Evolutionary conservation across 2,329 filamentous ascomycete species (phyloP), one percentile per base, ranked within the genome.

Genomic region (Aspergillus sp.): DNA sequence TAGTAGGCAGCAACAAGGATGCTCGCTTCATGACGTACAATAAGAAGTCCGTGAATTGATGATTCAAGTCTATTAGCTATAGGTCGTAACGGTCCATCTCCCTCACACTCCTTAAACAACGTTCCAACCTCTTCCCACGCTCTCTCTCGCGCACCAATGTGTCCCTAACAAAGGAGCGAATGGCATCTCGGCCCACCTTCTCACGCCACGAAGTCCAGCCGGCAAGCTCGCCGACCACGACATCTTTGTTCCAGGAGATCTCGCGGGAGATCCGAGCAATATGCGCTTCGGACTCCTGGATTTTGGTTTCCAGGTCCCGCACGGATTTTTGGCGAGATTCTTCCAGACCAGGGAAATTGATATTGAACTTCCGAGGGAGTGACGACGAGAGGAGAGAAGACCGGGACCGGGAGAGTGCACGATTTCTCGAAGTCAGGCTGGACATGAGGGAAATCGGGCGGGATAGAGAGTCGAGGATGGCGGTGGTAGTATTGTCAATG

Each of bases 131-230:
- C 60, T 90, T 90, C 58, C 96, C 74, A 60, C 89, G 82, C 66
- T 89, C 88, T 59, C 82, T 83, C 74, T 99, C 94, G 49, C 82
- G 81, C 3, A 96, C 83, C 22, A 97, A 78, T 81, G 92, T 91
- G 30, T 84, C 83, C 64, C 79, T 82, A 16, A 89, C 93, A 61
- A 95, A 83, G 44, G 90, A 85, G 59, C 81, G 83, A 55, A 96
- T 82, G 24, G 90, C 89, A 53, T 82, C 82, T 55, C 85, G 78
- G 1, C 89, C 91, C 74, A 89, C 84, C 63, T 82, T 84, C 60
- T 90, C 89, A 65, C 95, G 85, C 75, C 91, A 83, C 38, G 95
- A 90, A 65, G 96, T 92, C 90, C 94, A 99, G 14, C 89, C 91
- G 0, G 94, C 94, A 51, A 99, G 72, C 74, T 99, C 94, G 1